Conservation (phyloP, 176 grass and related monocot species). For the Alloteropsis semialata region DNA sequence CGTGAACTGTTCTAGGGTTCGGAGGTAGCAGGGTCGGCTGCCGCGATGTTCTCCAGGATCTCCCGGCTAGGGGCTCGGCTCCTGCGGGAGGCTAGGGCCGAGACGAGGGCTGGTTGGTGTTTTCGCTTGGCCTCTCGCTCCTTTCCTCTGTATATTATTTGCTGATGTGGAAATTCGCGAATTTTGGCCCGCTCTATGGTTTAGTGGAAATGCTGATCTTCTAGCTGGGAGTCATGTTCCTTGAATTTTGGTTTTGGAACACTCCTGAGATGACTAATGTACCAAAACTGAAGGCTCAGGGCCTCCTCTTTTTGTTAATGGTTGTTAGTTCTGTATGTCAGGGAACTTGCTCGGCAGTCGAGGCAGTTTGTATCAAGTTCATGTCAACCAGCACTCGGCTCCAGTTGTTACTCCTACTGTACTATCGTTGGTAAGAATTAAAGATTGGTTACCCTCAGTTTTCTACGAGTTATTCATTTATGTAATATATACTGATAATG, state of each 20-base stretch:
- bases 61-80: slow-evolving; percentile 41
- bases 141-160: not conserved
- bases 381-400: not conserved
- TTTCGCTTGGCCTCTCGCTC: not conserved
- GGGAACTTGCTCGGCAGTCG: slow-evolving; percentile 4
- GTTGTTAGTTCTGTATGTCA: not conserved
- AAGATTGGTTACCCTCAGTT: not conserved
- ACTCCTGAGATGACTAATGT: not conserved
- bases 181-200: not conserved
- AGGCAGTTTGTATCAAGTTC: slow-evolving; percentile 16
- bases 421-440: not conserved
- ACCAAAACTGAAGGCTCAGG: not conserved
- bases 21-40: not conserved
- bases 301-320: not conserved
- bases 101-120: slow-evolving; percentile 27
- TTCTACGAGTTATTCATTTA: not conserved
- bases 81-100: slow-evolving; percentile 20
- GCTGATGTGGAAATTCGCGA: not conserved
- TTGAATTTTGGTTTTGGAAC: not conserved
- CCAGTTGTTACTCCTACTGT: slow-evolving; percentile 24
- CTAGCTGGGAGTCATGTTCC: not conserved
- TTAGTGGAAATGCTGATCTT: not conserved
- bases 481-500: not conserved
- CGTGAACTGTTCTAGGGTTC: slow-evolving; percentile 41
- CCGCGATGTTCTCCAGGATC: slow-evolving; percentile 47